Conservation (phyloP, 129 eudicot species). For the Tagetes patula region DNA sequence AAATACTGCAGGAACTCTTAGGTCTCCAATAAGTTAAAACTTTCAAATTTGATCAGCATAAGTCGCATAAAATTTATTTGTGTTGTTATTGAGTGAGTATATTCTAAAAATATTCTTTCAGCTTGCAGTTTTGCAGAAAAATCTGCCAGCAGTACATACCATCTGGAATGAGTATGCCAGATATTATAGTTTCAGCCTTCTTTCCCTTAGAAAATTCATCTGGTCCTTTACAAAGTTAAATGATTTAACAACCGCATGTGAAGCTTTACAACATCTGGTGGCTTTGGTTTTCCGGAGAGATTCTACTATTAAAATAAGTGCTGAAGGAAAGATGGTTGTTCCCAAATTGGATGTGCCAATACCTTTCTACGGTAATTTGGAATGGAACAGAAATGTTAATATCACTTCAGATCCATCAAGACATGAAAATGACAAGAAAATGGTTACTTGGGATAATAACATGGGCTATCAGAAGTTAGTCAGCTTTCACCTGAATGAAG, state of each 20-base stretch:
- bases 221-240: conserved; percentile 59
- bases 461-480: not conserved
- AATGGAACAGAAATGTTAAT: not conserved
- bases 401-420: no score
- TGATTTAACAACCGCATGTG: conserved; percentile 58
- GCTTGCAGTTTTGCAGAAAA: conserved; percentile 92
- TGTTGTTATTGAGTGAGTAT: conserved; percentile 18
- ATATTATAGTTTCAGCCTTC: conserved; percentile 50
- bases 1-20: not conserved
- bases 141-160: conserved; percentile 64
- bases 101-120: conserved; percentile 53
- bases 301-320: conserved; percentile 31
- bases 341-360: conserved; percentile 66
- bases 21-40: not conserved
- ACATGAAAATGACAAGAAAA: not conserved
- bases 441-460: conserved; percentile 19
- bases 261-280: conserved; percentile 67
- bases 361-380: conserved; percentile 34
- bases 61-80: not conserved
- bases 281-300: conserved; percentile 36
- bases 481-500: conserved; percentile 23
- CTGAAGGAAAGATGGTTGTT: conserved; percentile 39
- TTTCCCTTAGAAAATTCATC: conserved; percentile 60
- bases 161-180: conserved; percentile 69
- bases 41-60: not conserved